Conservation (phyloP, 805 yeast species). For the Barnettozyma populi region DNA sequence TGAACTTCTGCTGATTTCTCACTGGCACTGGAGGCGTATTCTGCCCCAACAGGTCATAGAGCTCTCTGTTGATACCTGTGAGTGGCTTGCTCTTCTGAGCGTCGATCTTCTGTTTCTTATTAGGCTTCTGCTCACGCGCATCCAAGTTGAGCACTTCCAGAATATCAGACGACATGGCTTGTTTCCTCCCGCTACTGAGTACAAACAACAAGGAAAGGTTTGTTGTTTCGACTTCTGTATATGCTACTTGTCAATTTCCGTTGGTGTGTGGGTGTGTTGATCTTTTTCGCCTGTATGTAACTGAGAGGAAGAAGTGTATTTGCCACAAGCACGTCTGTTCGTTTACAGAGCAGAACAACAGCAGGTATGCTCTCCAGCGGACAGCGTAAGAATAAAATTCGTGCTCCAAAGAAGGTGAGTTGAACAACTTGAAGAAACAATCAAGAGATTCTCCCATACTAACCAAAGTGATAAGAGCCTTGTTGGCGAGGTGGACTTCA, state of each 20-base stretch:
- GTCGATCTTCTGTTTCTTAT: slow-evolving; percentile 29
- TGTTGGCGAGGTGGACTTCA: slow-evolving; percentile 46
- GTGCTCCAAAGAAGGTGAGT: slow-evolving; percentile 53
- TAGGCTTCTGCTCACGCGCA: slow-evolving; percentile 20
- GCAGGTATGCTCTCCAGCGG: slow-evolving; percentile 22
- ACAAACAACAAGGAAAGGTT: too few species aligned
- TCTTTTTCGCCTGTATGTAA: neutral
- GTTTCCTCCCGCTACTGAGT: neutral
- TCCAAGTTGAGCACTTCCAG: slow-evolving; percentile 73
- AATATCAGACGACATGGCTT: slow-evolving; percentile 49
- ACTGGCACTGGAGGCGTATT: slow-evolving; percentile 81
- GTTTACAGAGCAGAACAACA: neutral
- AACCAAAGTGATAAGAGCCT: slow-evolving; percentile 19
- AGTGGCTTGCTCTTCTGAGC: slow-evolving; percentile 21
- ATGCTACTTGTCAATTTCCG: neutral
- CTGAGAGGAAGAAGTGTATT: neutral
- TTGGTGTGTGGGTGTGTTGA: slow-evolving; percentile 6
- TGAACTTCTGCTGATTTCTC: slow-evolving; percentile 47
- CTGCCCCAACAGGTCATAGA: slow-evolving; percentile 83
- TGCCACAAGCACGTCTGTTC: neutral
- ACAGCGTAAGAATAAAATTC: slow-evolving; percentile 49
- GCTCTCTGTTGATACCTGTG: slow-evolving; percentile 83
- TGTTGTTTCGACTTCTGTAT: too few species aligned
- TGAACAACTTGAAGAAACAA: neutral
- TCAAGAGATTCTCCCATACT: neutral